Evolutionary conservation across 306 rosid species (phyloP), one percentile per base, ranked within the genome.

Genomic region (Begonia loranthoides): DNA sequence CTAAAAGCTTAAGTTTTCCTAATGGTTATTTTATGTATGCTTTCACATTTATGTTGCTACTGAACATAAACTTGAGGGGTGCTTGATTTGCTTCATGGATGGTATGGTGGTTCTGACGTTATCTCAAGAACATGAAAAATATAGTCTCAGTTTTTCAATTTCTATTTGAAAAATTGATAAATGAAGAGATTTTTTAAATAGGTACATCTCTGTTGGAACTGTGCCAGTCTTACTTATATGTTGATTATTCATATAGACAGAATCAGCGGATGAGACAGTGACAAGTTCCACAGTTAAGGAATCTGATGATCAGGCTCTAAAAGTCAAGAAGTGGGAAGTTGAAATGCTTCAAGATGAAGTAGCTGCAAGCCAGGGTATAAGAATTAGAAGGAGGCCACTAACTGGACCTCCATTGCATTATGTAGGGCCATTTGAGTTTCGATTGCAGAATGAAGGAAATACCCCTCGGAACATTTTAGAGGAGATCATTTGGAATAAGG

Each of bases 401-500:
- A 55, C 84, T 1, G 95, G 92, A 22, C 92, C 99, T 12, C 99
- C 99, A 58, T 39, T 44, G 76, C 94, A 90, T 65, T 86, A 86
- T 43, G 95, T 86, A 22, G 99, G 99, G 17, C 95, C 99, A 17
- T 90, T 90, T 43, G 80, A 83, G 59, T 86, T 90, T 68, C 80
- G 96, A 45, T 59, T 86, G 72, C 77, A 90, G 71, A 86, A 76
- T 17, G 96, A 82, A 71, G 94, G 94, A 55, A 86, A 86, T 38
- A 83, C 94, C 12, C 99, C 99, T 6, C 76, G 84, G 5, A 90
- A 86, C 61, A 86, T 80, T 63, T 73, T 90, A 80, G 99, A 90
- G 66, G 95, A 90, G 72, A 90, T 90, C 68, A 60, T 90, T 41
- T 90, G 99, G 99, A 58, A 86, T 74, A 90, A 90, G 76, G 84